A percentile compares a stretch with the other conserved stretches of the same genome.
Conservation (phyloP, 2,329 filamentous ascomycete genomes). For the Penicillium sp. region DNA sequence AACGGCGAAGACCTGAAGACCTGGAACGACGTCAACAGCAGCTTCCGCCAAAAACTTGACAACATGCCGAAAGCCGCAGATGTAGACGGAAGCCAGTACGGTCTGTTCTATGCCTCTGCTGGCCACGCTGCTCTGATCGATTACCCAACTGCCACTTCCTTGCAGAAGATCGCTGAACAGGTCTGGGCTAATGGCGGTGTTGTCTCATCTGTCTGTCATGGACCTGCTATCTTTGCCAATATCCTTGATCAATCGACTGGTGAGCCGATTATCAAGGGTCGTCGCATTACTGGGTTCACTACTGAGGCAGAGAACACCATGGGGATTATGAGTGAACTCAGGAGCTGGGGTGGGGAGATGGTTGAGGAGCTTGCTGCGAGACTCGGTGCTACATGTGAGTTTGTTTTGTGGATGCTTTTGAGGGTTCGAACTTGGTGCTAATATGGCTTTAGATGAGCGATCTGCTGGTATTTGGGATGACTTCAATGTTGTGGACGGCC, state of each 20-base stretch:
- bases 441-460: constrained; percentile 22
- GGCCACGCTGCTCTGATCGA: constrained; percentile 48
- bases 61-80: constrained; percentile 41
- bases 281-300: constrained; percentile 44
- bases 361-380: constrained; percentile 37
- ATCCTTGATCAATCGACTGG: constrained; percentile 35
- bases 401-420: background rate
- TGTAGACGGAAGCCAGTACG: constrained; percentile 33
- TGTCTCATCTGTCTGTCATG: constrained; percentile 47
- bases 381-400: constrained; percentile 36
- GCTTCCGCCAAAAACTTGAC: constrained; percentile 49
- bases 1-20: constrained; percentile 40
- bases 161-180: constrained; percentile 45
- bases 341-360: constrained; percentile 33
- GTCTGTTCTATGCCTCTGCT: constrained; percentile 18
- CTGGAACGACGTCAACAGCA: constrained; percentile 45
- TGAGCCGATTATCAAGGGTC: constrained; percentile 41
- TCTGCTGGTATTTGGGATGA: constrained; percentile 31
- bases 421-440: background rate
- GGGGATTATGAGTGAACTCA: constrained; percentile 34
- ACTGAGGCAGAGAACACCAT: constrained; percentile 40
- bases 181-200: constrained; percentile 46
- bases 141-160: constrained; percentile 44
- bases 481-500: constrained; percentile 38
- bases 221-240: constrained; percentile 42